Evolutionary conservation across 441 rosid genomes (phyloP), one percentile per base, ranked within the genome.

Genomic region (Sinapis alba): DNA sequence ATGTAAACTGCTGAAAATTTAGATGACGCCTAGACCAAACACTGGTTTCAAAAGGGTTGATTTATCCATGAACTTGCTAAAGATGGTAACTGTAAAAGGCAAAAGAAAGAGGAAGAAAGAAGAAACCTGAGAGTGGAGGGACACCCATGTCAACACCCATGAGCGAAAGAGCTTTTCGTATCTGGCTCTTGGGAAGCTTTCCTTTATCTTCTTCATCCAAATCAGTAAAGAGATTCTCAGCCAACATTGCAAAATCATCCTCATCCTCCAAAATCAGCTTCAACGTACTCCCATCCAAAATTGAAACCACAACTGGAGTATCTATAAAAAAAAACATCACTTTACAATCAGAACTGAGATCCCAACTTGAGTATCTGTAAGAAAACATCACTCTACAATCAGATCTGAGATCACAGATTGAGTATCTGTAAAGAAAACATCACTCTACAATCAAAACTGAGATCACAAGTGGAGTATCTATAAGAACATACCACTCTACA

Each of bases 161-260:
- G 11, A 80, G 84, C 61, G 74, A 65, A 76, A 91, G 91, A 8
- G 96, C 94, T 72, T 75, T 81, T 57, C 82, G 81, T 12, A 87
- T 81, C 82, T 83, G 77, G 41, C 80, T 78, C 75, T 88, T 91
- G 65, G 71, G 74, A 79, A 91, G 87, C 88, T 91, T 93, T 67
- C 98, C 97, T 51, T 79, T 86, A 79, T 93, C 98, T 66, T 87
- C 85, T n/a, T 75, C 72, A 78, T 93, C 98, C 81, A 93, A 83
- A 70, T 90, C 93, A 30, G 96, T 91, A 75, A 91, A 93, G 15
- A 93, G 41, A 77, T 86, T 86, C 88, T 93, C 97, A 0, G 97
- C 94, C 65, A 93, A 68, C 98, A 93, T 86, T 1, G 97, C 97
- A 67, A 91, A 93, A 81, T 93, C 98, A 79, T 93, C 97, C 72